phyloP scores from a whole-genome alignment of 129 eudicot species.

The Erigeron canadensis region DNA sequence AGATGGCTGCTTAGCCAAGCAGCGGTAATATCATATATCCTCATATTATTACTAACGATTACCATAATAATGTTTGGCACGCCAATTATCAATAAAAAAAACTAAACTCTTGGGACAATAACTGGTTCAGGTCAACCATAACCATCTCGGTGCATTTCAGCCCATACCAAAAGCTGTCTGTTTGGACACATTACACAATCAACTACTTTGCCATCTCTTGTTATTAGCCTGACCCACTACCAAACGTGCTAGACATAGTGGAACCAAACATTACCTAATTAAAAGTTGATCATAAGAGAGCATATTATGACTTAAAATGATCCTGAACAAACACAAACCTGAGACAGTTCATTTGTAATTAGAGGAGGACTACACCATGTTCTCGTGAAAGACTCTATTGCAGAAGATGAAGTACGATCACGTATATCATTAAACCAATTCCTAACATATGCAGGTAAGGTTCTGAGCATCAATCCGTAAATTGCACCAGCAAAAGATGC shows the following conservation, averaged over 20 bases:
- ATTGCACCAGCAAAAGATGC: slow-evolving; percentile 82
- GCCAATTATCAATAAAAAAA: no score
- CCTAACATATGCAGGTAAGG: slow-evolving; percentile 93
- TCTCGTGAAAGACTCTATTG: slow-evolving; percentile 83
- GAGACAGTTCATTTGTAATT: slow-evolving; percentile 78
- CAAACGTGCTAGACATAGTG: background rate
- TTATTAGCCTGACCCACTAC: background rate
- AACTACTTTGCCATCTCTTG: background rate
- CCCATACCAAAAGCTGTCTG: no score
- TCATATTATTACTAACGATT: no score
- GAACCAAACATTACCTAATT: background rate
- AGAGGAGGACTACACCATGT: slow-evolving; percentile 89
- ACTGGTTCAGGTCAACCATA: no score
- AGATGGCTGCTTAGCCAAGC: no score
- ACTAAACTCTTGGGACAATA: no score
- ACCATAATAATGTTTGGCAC: no score
- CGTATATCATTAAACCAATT: slow-evolving; percentile 90
- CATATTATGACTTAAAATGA: background rate
- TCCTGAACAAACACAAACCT: slow-evolving; percentile 46
- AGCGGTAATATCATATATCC: no score
- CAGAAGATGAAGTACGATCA: slow-evolving; percentile 65
- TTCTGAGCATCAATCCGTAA: slow-evolving; percentile 83
- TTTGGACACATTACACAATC: background rate
- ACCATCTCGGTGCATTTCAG: no score
- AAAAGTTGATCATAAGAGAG: background rate